Evolutionary conservation across 139 green algal species (phyloP).

Genomic region (Chlamydomonas eustigma): DNA sequence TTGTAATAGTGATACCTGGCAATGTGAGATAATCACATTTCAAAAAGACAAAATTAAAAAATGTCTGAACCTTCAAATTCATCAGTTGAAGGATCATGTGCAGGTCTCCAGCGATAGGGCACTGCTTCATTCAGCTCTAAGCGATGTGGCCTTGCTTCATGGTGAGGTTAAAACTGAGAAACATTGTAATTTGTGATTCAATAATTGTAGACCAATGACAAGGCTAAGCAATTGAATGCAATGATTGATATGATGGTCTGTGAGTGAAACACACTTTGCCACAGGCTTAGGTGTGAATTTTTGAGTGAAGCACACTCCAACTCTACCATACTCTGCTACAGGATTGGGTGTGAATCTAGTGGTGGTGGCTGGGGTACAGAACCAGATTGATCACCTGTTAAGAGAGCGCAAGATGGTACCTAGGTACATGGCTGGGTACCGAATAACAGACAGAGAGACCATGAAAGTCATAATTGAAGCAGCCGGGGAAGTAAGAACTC

Average conservation of each 20-base stretch:
- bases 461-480: slow-evolving; percentile 57
- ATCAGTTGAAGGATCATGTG: background rate
- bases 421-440: slow-evolving; percentile 66
- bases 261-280: too few species aligned
- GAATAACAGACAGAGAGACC: slow-evolving; percentile 65
- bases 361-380: slow-evolving; percentile 73
- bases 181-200: too few species aligned
- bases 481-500: slow-evolving; percentile 53
- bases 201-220: too few species aligned
- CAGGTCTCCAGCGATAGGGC: slow-evolving; percentile 42
- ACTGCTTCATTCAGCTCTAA: slow-evolving; percentile 54
- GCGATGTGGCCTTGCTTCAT: slow-evolving; percentile 89
- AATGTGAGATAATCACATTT: slow-evolving; percentile 49
- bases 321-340: too few species aligned
- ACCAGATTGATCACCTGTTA: slow-evolving; percentile 64
- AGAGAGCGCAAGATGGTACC: slow-evolving; percentile 30
- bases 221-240: too few species aligned
- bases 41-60: background rate
- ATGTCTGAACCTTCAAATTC: background rate
- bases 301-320: too few species aligned
- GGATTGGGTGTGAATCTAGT: slow-evolving; percentile 83
- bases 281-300: too few species aligned
- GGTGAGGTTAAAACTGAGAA: slow-evolving; percentile 41
- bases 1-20: slow-evolving; percentile 89
- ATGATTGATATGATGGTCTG: too few species aligned